Base-by-base conservation (phyloP, 129 eudicot genomes). In the Erigeron canadensis region DNA sequence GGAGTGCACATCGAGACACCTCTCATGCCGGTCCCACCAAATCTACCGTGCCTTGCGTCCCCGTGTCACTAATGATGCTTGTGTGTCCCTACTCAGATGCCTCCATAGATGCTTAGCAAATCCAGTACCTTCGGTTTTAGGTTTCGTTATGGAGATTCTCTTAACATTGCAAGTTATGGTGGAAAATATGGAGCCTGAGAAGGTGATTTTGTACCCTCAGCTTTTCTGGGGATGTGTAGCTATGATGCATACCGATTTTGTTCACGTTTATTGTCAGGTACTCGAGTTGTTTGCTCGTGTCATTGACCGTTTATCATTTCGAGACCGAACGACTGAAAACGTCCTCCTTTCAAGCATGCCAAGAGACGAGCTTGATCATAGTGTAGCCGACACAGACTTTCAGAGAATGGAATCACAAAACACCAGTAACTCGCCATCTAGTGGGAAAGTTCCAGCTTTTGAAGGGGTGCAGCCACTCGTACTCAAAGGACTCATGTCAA, bases 171-270 rank as follows among this genome's bases (percentile, higher is more conserved):
- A 87, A 81, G 99, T 94, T 41, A 94, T 94, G 99, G 99, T 94
- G 68, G 97, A 94, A 72, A 94, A 94, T 75, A 94, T 94, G 99
- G 99, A 94, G 75, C 97, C 99, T 0, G 97, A 94, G 60, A 94
- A 90, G 51, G 99, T 94, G 71, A 94, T 94, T 54, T 88, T 90
- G 8, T 90, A 94, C 74, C 99, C 99, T 57, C 97, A 94, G 79
- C 97, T 94, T 34, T 94, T 94, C 78, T 94, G 99, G 99, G 99
- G 99, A 8, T 94, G 99, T 81, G 99, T 94, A 7, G 99, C 97
- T 45, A 84, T 94, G 97, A 94, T 94, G 99, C 99, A 94, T 76
- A 94, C 99, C 4, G 94, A 90, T 37, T 94, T 94, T 39, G 91
- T 94, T 47, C 97, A 94, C 21, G 97, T 94, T 11, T 94, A 87